These are phyloP conservation scores for Marsdenia floribunda DNA, from an alignment of 257 asterid species.

Conservation along the genomic window DNA sequence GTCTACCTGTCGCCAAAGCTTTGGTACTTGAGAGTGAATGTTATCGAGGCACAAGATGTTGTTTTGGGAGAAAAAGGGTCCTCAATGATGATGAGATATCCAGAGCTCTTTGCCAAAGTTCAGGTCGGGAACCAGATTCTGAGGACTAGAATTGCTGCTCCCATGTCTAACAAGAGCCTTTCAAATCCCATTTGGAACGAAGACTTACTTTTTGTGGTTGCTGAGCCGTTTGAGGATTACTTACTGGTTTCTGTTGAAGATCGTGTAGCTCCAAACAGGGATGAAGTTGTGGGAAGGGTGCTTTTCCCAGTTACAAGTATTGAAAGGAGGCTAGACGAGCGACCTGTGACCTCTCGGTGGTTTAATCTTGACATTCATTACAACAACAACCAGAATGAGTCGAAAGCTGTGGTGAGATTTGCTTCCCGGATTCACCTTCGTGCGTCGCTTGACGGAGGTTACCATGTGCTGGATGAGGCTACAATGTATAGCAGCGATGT, in stretches of 20 bases:
- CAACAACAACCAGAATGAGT: constrained; percentile 35
- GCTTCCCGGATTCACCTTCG: constrained; percentile 79
- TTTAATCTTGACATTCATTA: constrained; percentile 56
- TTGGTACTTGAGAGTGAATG: constrained; percentile 74
- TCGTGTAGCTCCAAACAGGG: constrained; percentile 54
- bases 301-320: constrained; percentile 41
- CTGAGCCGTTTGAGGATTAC: constrained; percentile 82
- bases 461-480: constrained; percentile 87
- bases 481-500: constrained; percentile 80
- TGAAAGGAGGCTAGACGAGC: constrained; percentile 68
- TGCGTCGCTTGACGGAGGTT: constrained; percentile 77
- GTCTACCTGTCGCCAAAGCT: constrained; percentile 80
- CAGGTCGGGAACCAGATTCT: constrained; percentile 79
- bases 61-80: constrained; percentile 51
- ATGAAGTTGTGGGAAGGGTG: constrained; percentile 60
- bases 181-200: constrained; percentile 77
- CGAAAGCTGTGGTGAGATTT: constrained; percentile 47
- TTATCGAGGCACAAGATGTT: constrained; percentile 78
- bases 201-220: constrained; percentile 73
- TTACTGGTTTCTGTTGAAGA: constrained; percentile 61
- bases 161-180: constrained; percentile 40
- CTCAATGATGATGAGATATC: constrained; percentile 60
- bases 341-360: constrained; percentile 62
- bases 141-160: constrained; percentile 56
- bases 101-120: constrained; percentile 70